Evolutionary conservation across 2,329 filamentous ascomycete species (phyloP).

Genomic region (Aspergillus aculeatus): DNA sequence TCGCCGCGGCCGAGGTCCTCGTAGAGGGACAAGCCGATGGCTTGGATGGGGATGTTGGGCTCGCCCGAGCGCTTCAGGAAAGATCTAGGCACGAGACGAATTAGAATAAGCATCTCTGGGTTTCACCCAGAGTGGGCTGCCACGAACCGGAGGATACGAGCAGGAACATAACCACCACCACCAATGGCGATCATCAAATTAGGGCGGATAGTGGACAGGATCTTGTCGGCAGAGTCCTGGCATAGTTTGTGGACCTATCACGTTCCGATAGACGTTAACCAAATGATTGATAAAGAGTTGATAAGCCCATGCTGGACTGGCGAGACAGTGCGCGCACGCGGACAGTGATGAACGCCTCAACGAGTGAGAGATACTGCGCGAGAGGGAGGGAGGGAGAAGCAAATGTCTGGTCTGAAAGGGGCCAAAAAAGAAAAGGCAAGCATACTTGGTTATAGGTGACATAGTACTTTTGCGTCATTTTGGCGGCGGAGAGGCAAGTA

Average conservation of each 20-base stretch:
- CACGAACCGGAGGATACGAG: constrained; percentile 78
- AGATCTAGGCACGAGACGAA: constrained; percentile 51
- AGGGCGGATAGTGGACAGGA: constrained; percentile 82
- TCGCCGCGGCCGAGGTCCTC: constrained; percentile 69
- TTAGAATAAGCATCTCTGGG: constrained; percentile 5
- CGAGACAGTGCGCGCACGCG: neutral
- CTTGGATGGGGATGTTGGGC: constrained; percentile 98
- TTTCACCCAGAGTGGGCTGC: neutral
- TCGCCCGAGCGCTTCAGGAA: constrained; percentile 87
- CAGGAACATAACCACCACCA: constrained; percentile 94
- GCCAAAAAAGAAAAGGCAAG: constrained; percentile 3
- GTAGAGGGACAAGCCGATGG: constrained; percentile 96
- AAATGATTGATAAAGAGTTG: neutral
- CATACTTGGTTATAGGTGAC: constrained; percentile 89
- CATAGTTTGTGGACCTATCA: constrained; percentile 93
- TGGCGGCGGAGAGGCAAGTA: constrained; percentile 29
- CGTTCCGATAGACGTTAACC: constrained; percentile 13
- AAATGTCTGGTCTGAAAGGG: neutral
- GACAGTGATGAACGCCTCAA: neutral
- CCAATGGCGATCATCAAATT: constrained; percentile 99
- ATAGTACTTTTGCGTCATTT: constrained; percentile 82
- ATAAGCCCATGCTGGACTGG: neutral
- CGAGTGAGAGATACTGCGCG: neutral
- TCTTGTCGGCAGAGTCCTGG: constrained; percentile 75
- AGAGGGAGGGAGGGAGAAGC: neutral